Conservation (phyloP, 257 asterid species). For the Solanum sitiens region DNA sequence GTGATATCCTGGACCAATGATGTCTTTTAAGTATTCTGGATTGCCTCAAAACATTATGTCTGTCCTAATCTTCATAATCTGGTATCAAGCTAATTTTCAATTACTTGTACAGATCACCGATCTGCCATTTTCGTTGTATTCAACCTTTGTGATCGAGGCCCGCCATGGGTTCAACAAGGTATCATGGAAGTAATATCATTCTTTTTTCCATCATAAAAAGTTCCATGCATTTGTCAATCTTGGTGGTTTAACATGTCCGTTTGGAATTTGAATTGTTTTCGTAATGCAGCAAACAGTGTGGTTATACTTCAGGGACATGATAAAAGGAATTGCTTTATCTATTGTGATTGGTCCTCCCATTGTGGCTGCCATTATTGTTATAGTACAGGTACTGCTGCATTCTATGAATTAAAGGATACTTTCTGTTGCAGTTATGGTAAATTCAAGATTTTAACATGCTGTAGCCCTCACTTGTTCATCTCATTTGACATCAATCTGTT, state of each 20-base stretch:
- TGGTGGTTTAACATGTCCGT: not conserved
- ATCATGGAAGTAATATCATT: not conserved
- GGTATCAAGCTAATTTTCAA: not conserved
- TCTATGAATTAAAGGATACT: not conserved
- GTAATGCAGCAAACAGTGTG: constrained; percentile 73
- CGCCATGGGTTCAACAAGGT: constrained; percentile 96
- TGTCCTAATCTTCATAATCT: not conserved
- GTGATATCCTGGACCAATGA: not conserved
- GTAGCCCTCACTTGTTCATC: not conserved
- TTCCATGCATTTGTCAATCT: not conserved
- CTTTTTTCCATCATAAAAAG: not conserved
- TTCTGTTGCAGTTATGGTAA: not conserved
- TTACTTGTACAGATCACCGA: constrained; percentile 65
- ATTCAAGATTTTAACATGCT: not conserved
- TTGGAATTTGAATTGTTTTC: not conserved
- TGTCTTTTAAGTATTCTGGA: not conserved
- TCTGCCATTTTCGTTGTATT: constrained; percentile 85
- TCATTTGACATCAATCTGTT: not conserved
- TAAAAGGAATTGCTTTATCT: constrained; percentile 60
- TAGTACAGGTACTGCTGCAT: constrained; percentile 65
- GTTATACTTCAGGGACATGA: constrained; percentile 84
- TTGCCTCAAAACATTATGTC: not conserved
- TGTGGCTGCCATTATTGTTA: constrained; percentile 83
- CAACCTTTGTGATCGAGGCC: constrained; percentile 91
- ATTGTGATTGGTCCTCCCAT: constrained; percentile 88